Base-by-base conservation (phyloP, 2,329 filamentous ascomycete genomes). In the Neopestalotiopsis clavispora region DNA sequence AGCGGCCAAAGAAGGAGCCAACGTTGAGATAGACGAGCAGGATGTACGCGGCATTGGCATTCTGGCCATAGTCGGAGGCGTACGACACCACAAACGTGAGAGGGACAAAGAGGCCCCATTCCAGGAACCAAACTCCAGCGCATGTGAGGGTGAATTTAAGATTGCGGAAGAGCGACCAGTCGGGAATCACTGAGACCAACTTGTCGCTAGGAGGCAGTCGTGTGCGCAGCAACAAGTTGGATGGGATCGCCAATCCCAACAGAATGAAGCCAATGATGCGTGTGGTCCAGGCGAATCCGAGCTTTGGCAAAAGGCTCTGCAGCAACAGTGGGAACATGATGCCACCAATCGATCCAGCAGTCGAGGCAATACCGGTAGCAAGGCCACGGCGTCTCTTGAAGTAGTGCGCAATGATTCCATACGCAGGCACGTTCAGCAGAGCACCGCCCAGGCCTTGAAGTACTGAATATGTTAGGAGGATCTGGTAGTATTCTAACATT, bases 21-120 rank as follows among this genome's bases (percentile, higher is more conserved):
- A 89, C 93, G 76, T 96, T 97, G 75, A 97, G 86, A 69, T 96
- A 88, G 1, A 94, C 90, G n/a, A 97, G 85, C 34, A 96, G 85
- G 70, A 94, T 90, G 78, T 94, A 95, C 1, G 91, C 87, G 72
- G 92, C 87, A 0, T 82, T 82, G 0, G 82, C 79, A 62, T 84
- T 83, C 73, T 93, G 85, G n/a, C 89, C 87, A 67, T 91, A 84
- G 17, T 82, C 80, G 1, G 90, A 82, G 0, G 91, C 90, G 75
- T 93, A 76, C 59, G 72, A 74, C 23, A 75, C 74, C 69, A 76
- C 73, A 66, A 74, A 76, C 1, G 72, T 74, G 57, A 75, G 67
- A 5, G 75, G 74, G 10, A 74, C 73, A 69, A 76, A 75, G 65
- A 76, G 72, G 40, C 75, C 75, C 86, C 87, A 92, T 77, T 93